These are phyloP conservation scores for Coriolopsis trogii DNA, from an alignment of 1,284 basidiomycete species.

Conservation along the genomic window DNA sequence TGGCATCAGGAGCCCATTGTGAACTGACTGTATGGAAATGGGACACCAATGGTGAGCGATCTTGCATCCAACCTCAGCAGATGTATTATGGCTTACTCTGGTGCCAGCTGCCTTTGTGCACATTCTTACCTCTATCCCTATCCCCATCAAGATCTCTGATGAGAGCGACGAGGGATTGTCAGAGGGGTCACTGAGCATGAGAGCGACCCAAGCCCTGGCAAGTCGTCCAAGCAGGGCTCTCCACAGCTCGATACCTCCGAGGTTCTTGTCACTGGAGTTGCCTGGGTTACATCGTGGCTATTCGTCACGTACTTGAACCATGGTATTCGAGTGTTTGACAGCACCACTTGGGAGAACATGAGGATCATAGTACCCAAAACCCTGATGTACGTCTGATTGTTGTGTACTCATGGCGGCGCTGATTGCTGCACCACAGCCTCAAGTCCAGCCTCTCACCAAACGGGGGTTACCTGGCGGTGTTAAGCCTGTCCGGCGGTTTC, in stretches of 20 bases:
- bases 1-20: neutral
- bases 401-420: neutral
- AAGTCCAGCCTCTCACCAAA: neutral
- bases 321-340: neutral
- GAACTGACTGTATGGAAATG: neutral
- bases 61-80: no score
- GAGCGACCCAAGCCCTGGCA: no score
- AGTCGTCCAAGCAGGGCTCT: no score
- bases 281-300: neutral
- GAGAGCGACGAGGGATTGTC: no score
- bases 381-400: neutral
- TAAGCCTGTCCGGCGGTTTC: neutral
- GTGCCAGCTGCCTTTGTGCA: neutral
- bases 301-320: constrained; percentile 2
- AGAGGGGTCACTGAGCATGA: no score
- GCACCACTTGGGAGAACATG: neutral
- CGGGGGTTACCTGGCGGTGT: neutral
- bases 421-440: neutral
- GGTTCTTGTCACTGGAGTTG: neutral
- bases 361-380: neutral
- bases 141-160: no score
- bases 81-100: neutral
- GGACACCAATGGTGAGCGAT: neutral
- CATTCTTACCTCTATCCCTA: no score
- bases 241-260: no score